Evolutionary conservation across 768 basidiomycete species (phyloP).

Genomic region (Boletus pseudo-olivaceus): DNA sequence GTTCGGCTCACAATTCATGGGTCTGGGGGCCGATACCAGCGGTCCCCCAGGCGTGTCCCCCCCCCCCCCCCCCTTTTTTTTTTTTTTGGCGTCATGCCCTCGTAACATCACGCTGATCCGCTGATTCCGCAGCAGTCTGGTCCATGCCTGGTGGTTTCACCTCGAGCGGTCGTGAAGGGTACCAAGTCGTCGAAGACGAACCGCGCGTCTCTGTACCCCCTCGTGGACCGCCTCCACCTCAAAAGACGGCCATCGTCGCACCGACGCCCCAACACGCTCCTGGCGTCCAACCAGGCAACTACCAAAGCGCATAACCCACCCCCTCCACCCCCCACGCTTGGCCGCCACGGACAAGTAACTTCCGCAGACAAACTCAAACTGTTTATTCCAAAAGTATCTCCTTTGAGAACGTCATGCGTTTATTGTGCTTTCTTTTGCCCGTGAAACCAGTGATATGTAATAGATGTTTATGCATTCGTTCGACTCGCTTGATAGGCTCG

Average conservation of each 20-base stretch:
- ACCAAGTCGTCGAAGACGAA: constrained; percentile 58
- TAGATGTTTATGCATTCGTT: too few species aligned
- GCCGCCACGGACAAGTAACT: not conserved
- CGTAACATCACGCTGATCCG: constrained; percentile 31
- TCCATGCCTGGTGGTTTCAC: constrained; percentile 76
- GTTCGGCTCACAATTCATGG: constrained; percentile 54
- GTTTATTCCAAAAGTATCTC: too few species aligned
- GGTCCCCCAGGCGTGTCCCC: constrained; percentile 54
- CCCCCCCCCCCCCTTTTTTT: too few species aligned
- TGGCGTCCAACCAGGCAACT: constrained; percentile 20
- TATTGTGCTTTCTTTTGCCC: too few species aligned
- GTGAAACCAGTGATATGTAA: too few species aligned
- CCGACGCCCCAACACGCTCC: constrained; percentile 16
- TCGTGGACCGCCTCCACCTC: constrained; percentile 15
- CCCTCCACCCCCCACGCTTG: not conserved
- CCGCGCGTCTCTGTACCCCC: constrained; percentile 15
- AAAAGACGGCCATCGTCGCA: constrained; percentile 8
- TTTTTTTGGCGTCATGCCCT: not conserved
- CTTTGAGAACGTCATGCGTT: too few species aligned
- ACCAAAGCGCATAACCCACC: constrained; percentile 19
- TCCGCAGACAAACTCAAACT: not conserved
- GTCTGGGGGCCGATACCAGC: constrained; percentile 46
- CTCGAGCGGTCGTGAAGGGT: constrained; percentile 49
- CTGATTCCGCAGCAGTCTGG: constrained; percentile 52
- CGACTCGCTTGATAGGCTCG: too few species aligned